A percentile compares a stretch with the other conserved stretches of the same genome.
phyloP scores from a whole-genome alignment of 352 stramenopile genomes.

The Phytopythium mirpurense region DNA sequence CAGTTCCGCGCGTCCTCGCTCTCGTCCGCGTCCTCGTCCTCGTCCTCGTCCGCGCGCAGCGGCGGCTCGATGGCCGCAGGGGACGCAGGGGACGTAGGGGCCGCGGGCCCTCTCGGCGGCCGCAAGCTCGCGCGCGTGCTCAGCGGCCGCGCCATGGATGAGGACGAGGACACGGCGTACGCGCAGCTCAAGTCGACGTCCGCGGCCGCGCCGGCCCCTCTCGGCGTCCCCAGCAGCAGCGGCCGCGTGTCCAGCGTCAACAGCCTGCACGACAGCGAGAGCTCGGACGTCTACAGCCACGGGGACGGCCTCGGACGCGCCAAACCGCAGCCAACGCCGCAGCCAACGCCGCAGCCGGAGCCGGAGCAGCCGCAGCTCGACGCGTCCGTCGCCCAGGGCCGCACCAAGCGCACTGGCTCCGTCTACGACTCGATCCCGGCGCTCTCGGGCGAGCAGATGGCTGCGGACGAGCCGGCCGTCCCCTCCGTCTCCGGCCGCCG shows the following conservation, averaged over 20 bases:
- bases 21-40: constrained; percentile 1
- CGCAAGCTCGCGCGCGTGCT: constrained; percentile 12
- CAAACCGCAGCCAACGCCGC: background rate
- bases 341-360: background rate
- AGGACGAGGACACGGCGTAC: constrained; percentile 29
- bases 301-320: constrained; percentile 4
- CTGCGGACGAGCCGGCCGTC: background rate
- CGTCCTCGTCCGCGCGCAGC: background rate
- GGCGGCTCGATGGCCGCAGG: too few species aligned
- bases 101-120: constrained; percentile 7
- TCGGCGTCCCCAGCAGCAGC: background rate
- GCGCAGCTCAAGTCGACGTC: constrained; percentile 25
- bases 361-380: background rate
- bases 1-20: constrained; percentile 22
- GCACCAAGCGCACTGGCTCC: constrained; percentile 19
- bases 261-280: constrained; percentile 10
- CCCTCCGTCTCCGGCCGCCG: constrained; percentile 4
- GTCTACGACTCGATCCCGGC: constrained; percentile 28
- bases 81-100: background rate
- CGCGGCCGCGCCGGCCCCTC: constrained; percentile 4
- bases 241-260: constrained; percentile 1
- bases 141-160: constrained; percentile 22
- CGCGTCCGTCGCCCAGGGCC: background rate
- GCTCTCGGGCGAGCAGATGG: constrained; percentile 20
- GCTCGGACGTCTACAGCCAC: constrained; percentile 5